Evolutionary conservation across 306 rosid genomes (phyloP), one percentile per base, ranked within the genome.

Genomic region (Mimosa bimucronata): DNA sequence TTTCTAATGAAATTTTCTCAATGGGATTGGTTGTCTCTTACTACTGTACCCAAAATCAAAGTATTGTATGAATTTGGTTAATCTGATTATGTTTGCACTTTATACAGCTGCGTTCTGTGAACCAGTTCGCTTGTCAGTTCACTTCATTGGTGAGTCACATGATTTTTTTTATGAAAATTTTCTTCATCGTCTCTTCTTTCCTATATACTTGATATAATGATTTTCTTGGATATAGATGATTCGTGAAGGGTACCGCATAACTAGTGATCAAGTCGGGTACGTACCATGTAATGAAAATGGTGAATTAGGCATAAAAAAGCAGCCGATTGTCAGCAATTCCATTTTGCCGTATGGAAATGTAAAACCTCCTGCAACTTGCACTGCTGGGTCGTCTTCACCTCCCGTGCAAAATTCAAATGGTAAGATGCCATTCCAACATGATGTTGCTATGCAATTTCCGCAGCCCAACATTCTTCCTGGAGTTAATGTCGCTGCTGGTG

Each of bases 201-300:
- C 4, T 10, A 40, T 78, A 15, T 26, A 1, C 23, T 69, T 41
- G 46, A 30, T 71, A 38, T 76, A 8, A 42, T 55, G 40, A 16
- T 66, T 69, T 73, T 75, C 23, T 58, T 73, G 55, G 55, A 28
- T 61, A 62, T 53, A 82, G 88, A 79, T 85, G 86, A 57, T 30
- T 21, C 77, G 12, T n/a, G 88, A 85, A 79, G 86, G 88, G 42
- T 85, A 85, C 74, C n/a, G 3, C 79, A 76, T 74, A 44, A 65
- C 58, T 37, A 76, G 45, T 42, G 74, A 75, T 76, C 73, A 11
- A 14, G 77, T 82, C 38, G 72, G 40, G 67, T 77, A 62, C 23
- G 12, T 9, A 2, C n/a, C 68, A 66, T 37, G 38, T 46, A 34
- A 77, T 29, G 41, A 29, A 50, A 28, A 52, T 25, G 77, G 58